Percentiles rank a stretch among this genome's conserved stretches.
Evolutionary conservation across 768 basidiomycete species (phyloP).

Genomic region (Lentinula boryana): DNA sequence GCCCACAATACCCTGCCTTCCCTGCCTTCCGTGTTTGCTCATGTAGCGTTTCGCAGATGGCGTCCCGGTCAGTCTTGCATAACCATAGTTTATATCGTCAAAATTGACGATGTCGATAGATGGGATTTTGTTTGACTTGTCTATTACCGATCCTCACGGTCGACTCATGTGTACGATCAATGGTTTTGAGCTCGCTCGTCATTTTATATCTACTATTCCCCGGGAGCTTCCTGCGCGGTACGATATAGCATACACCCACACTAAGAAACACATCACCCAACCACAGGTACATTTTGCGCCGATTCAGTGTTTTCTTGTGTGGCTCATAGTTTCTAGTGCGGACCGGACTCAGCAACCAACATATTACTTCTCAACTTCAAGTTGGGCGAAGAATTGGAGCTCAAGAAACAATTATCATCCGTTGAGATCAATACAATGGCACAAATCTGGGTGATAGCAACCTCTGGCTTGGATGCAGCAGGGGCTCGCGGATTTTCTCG

Average conservation of each 20-base stretch:
- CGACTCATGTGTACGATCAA: slow-evolving; percentile 23
- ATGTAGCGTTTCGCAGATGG: background rate
- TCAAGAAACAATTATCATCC: too few relatives aligned
- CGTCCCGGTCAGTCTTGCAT: slow-evolving; percentile 18
- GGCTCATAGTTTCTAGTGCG: too few relatives aligned
- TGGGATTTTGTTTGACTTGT: slow-evolving; percentile 20
- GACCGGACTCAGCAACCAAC: too few relatives aligned
- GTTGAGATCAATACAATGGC: background rate
- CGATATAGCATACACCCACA: slow-evolving; percentile 17
- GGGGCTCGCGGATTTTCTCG: slow-evolving; percentile 3
- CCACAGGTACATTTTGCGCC: background rate
- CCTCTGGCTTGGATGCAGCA: background rate
- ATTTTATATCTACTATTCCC: slow-evolving; percentile 9
- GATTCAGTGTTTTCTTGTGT: background rate
- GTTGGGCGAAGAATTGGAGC: too few relatives aligned
- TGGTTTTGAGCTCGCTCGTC: slow-evolving; percentile 20
- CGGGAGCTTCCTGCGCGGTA: background rate
- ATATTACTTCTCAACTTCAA: too few relatives aligned
- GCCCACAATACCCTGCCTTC: background rate
- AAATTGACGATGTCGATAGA: slow-evolving; percentile 31
- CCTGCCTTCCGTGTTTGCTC: background rate
- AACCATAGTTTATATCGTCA: slow-evolving; percentile 24
- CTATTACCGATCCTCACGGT: slow-evolving; percentile 16
- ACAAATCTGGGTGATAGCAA: background rate
- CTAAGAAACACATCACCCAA: background rate